phyloP scores from a whole-genome alignment of 1,284 basidiomycete genomes.

The Microbotryomycetes sp. region DNA sequence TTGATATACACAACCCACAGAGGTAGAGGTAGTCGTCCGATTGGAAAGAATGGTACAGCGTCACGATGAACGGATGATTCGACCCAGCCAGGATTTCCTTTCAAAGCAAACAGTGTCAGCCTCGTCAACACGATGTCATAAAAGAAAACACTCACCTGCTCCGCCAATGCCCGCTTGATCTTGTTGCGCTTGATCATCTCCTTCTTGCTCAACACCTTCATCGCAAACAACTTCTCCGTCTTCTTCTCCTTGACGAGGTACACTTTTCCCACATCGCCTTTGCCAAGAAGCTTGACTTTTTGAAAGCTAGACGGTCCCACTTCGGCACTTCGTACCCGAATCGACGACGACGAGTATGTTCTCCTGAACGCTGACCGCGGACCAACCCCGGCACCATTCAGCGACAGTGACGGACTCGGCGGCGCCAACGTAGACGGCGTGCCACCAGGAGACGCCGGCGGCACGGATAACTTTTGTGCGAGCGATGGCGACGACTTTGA shows the following conservation, averaged over 20 bases:
- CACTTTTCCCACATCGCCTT: conserved; percentile 92
- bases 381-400: conserved; percentile 19
- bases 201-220: conserved; percentile 96
- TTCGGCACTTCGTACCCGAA: conserved; percentile 88
- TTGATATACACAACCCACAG: no score
- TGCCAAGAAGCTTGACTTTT: conserved; percentile 90
- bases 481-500: conserved; percentile 18
- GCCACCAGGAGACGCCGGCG: not conserved
- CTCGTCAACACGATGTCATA: not conserved
- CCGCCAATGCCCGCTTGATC: conserved; percentile 91
- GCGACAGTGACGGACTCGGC: conserved; percentile 12
- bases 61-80: conserved; percentile 97
- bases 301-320: conserved; percentile 83
- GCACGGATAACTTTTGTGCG: conserved; percentile 4
- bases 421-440: conserved; percentile 12
- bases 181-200: conserved; percentile 99
- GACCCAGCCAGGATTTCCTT: conserved; percentile 85
- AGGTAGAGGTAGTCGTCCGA: conserved; percentile 95
- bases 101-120: not conserved
- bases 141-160: conserved; percentile 51
- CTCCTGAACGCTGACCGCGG: conserved; percentile 58
- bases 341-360: conserved; percentile 95
- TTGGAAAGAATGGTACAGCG: conserved; percentile 94
- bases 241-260: conserved; percentile 96
- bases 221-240: conserved; percentile 81